Conservation (phyloP, 345 rosid species). For the Nephelium lappaceum region DNA sequence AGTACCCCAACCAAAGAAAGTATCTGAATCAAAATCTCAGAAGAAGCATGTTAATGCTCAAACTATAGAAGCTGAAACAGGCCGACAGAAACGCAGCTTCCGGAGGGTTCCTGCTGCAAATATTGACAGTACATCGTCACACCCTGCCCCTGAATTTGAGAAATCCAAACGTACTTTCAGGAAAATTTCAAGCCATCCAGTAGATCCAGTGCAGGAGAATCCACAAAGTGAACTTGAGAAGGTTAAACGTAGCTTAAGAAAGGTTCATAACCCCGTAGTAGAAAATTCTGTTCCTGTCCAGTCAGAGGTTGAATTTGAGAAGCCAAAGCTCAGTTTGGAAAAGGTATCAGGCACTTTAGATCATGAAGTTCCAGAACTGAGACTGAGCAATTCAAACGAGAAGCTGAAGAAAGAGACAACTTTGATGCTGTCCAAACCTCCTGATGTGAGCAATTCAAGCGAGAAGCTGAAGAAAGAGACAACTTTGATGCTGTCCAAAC, state of each 20-base stretch:
- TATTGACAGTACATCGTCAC: slow-evolving; percentile 43
- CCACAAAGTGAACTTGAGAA: slow-evolving; percentile 89
- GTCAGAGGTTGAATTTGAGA: slow-evolving; percentile 56
- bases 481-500: slow-evolving; percentile 22
- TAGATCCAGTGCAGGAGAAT: slow-evolving; percentile 64
- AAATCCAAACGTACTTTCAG: slow-evolving; percentile 66
- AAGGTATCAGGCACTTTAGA: slow-evolving; percentile 38
- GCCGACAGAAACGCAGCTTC: slow-evolving; percentile 65
- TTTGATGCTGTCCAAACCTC: no score
- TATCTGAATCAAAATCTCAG: slow-evolving; percentile 43
- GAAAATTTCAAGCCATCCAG: slow-evolving; percentile 59
- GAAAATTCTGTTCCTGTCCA: slow-evolving; percentile 61
- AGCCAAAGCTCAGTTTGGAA: slow-evolving; percentile 53
- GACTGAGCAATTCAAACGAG: not conserved
- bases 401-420: no score
- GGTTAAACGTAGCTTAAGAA: slow-evolving; percentile 88
- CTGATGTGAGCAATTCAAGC: no score
- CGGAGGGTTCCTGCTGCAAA: slow-evolving; percentile 61
- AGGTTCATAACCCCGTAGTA: slow-evolving; percentile 70
- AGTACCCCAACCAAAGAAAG: slow-evolving; percentile 59
- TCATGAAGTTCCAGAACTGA: slow-evolving; percentile 39
- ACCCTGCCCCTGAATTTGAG: slow-evolving; percentile 59
- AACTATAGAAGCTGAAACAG: slow-evolving; percentile 52
- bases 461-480: slow-evolving; percentile 26
- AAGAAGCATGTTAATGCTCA: slow-evolving; percentile 52